phyloP scores from a whole-genome alignment of 106 monocot species.

The Acorus calamus region DNA sequence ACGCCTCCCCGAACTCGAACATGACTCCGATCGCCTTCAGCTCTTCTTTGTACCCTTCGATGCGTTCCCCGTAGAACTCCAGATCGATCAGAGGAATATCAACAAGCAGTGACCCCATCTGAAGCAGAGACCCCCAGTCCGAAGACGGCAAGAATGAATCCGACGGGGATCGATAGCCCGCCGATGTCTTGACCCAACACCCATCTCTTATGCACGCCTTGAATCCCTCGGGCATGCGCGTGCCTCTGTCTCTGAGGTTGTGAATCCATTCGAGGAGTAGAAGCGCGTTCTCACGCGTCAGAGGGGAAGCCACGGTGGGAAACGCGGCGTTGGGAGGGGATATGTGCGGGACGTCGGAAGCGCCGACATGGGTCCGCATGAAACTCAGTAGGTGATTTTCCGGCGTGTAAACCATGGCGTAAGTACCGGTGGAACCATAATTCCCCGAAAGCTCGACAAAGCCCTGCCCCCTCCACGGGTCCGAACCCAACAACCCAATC shows the following conservation, averaged over 20 bases:
- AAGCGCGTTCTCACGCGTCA: conserved; percentile 26
- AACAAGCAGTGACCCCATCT: conserved; percentile 15
- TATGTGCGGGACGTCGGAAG: background rate
- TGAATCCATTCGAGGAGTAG: conserved; percentile 41
- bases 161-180: conserved; percentile 27
- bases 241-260: conserved; percentile 8
- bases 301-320: conserved; percentile 19
- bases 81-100: conserved; percentile 37
- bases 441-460: no score
- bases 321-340: conserved; percentile 1
- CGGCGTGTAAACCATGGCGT: background rate
- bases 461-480: background rate
- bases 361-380: background rate
- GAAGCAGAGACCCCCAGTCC: conserved; percentile 33
- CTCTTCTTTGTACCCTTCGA: conserved; percentile 28
- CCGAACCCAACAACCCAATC: background rate
- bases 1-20: conserved; percentile 34
- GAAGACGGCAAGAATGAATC: conserved; percentile 19
- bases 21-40: conserved; percentile 33
- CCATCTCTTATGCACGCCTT: conserved; percentile 27
- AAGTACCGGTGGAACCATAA: background rate
- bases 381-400: background rate
- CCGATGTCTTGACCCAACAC: conserved; percentile 40
- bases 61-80: conserved; percentile 13
- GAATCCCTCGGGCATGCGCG: conserved; percentile 13